Evolutionary conservation across 2,329 filamentous ascomycete genomes (phyloP).

Genomic region (Pseudopithomyces maydicus): DNA sequence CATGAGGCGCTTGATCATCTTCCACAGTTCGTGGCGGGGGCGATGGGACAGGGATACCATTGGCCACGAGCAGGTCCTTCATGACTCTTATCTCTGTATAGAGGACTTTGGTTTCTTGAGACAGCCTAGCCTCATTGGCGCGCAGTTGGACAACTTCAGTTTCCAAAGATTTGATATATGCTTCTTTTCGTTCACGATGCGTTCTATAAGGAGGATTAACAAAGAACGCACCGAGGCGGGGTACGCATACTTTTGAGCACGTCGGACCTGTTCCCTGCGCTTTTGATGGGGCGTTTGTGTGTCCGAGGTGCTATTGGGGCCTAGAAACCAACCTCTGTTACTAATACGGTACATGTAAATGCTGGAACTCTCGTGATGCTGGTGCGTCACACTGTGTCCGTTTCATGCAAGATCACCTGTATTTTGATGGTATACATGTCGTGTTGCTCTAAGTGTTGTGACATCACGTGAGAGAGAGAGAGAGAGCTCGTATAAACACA

Average conservation of each 20-base stretch:
- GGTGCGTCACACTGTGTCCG: background rate
- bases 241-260: slow-evolving; percentile 35
- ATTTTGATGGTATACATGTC: no score
- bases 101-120: slow-evolving; percentile 29
- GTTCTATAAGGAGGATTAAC: slow-evolving; percentile 15
- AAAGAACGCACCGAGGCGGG: background rate
- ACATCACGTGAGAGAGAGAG: no score
- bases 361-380: background rate
- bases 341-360: background rate
- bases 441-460: no score
- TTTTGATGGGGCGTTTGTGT: slow-evolving; percentile 19
- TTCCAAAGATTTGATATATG: slow-evolving; percentile 37
- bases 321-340: background rate
- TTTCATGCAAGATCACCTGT: background rate
- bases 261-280: slow-evolving; percentile 45
- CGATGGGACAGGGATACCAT: slow-evolving; percentile 21
- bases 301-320: background rate
- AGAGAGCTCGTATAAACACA: background rate
- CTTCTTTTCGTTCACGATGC: slow-evolving; percentile 41
- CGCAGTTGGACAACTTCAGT: slow-evolving; percentile 34
- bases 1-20: background rate
- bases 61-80: slow-evolving; percentile 19
- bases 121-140: slow-evolving; percentile 35
- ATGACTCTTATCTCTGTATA: slow-evolving; percentile 29
- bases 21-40: background rate